A percentile compares a stretch with the other conserved stretches of the same genome.
These are phyloP conservation scores for Russula virescens DNA, from an alignment of 768 basidiomycete species.

Conservation along the genomic window DNA sequence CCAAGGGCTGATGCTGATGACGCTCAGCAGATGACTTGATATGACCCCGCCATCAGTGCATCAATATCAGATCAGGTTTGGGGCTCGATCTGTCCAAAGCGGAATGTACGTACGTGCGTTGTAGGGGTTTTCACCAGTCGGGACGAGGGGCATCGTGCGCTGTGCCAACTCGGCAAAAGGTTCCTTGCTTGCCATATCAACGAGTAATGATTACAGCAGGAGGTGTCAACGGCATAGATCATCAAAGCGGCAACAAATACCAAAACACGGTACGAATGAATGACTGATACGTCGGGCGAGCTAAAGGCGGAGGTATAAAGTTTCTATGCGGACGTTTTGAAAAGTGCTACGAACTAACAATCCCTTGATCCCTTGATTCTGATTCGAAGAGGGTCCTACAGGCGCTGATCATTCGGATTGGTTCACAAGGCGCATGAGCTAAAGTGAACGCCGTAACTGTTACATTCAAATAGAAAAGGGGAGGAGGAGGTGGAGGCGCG, in stretches of 20 bases:
- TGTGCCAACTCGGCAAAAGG: not conserved
- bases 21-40: not conserved
- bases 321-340: not conserved
- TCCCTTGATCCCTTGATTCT: not conserved
- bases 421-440: not conserved
- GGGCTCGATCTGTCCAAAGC: slow-evolving; percentile 2
- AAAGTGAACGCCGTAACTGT: not conserved
- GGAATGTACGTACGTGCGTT: not conserved
- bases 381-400: not conserved
- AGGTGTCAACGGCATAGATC: not conserved
- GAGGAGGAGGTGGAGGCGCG: not conserved
- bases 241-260: not conserved
- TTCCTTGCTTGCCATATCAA: slow-evolving; percentile 5
- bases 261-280: not conserved
- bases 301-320: not conserved
- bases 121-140: not conserved
- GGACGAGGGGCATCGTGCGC: not conserved
- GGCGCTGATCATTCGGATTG: not conserved
- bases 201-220: slow-evolving; percentile 2
- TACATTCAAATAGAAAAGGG: not conserved
- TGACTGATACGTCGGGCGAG: not conserved
- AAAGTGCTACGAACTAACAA: not conserved
- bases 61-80: not conserved
- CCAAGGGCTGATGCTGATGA: not conserved
- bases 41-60: not conserved